Evolutionary conservation across 2,329 filamentous ascomycete species (phyloP).

Genomic region (Hymenoscyphus albidus): DNA sequence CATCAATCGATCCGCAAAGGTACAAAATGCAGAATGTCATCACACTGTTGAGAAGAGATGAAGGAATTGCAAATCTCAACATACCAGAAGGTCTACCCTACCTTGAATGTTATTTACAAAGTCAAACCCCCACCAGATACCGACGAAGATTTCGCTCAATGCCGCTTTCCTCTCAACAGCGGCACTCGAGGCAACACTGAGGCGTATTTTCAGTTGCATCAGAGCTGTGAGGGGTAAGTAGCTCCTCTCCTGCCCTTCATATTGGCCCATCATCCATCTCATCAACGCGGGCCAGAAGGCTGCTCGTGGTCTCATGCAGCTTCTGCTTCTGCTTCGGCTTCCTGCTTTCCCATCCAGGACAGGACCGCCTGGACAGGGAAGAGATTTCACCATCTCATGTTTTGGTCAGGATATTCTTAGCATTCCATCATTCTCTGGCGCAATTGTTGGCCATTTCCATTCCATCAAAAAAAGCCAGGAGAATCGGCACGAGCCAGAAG

Average conservation of each 20-base stretch:
- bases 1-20: background rate
- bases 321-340: background rate
- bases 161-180: background rate
- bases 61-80: background rate
- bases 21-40: background rate
- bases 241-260: background rate
- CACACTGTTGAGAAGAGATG: background rate
- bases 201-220: background rate
- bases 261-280: background rate
- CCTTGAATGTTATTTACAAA: background rate
- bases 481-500: background rate
- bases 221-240: slow-evolving; percentile 1
- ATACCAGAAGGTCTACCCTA: background rate
- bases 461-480: too few species aligned
- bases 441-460: background rate
- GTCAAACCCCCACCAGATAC: background rate
- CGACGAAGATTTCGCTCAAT: background rate
- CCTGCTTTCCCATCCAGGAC: background rate
- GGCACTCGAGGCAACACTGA: too few species aligned
- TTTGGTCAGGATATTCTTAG: background rate
- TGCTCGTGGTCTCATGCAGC: background rate
- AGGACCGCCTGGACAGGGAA: background rate
- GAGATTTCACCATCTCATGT: background rate
- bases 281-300: background rate
- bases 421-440: background rate